Evolutionary conservation across 2,329 filamentous ascomycete genomes (phyloP), one percentile per base, ranked within the genome.

Genomic region (Cadophora sp.): DNA sequence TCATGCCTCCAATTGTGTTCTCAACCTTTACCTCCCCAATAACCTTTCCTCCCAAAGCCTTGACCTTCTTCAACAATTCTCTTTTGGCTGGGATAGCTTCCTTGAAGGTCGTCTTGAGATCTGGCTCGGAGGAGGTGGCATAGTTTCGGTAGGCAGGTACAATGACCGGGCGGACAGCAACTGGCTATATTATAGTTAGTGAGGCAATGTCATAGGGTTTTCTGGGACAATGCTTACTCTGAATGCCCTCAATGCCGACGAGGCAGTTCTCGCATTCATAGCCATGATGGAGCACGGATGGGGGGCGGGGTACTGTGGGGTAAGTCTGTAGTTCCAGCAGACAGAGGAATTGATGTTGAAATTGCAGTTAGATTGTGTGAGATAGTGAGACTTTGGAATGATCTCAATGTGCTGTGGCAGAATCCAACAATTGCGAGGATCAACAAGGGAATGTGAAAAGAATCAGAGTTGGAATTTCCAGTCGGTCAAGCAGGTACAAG

Each of bases 1-100:
- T 92, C 96, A 98, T 98, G 76, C 96, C 96, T 75, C 96, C 96
- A 74, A 98, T 88, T 24, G 93, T 93, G 81, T 96, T 97, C 81
- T 95, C 92, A 55, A 98, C 88, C 84, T 95, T 97, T 80, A 98
- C 89, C 76, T 97, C 92, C 66, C 95, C 95, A 75, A 98, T 90
- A 68, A 90, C 89, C 80, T 94, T 96, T 76, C 90, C 87, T 62
- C 88, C 86, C 79, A 95, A 89, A 66, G 90, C 87, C 84, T 97
- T 98, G 82, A 98, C 92, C 80, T 94, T 92, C 82, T 97, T 96
- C 75, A 98, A 83, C 22, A 97, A 89, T 80, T 97, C 95, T 62
- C 94, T 89, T 84, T 98, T 98, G 69, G 89, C 93, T 41, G 96
- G 96, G 74, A 99, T 97, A 67, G 89, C 87, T 73, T 89, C 88